Evolutionary conservation across 1,284 basidiomycete genomes (phyloP).

Genomic region (Leccinum griseonigrum): DNA sequence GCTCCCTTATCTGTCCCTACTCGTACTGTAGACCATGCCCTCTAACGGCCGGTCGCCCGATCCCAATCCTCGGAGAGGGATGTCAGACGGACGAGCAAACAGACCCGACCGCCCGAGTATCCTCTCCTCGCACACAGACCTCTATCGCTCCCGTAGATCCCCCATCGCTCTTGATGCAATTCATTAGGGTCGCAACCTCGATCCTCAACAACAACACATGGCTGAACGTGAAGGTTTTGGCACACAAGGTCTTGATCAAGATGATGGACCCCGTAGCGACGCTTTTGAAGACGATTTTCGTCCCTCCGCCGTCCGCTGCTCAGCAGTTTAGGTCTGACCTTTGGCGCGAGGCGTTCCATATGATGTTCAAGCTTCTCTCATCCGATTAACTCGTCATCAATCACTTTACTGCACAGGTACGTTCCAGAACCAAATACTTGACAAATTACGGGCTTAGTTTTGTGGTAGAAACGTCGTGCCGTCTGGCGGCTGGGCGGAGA

Average conservation of each 20-base stretch:
- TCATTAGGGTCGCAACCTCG: conserved; percentile 82
- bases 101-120: too few relatives aligned
- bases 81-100: too few relatives aligned
- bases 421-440: conserved; percentile 13
- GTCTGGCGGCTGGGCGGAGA: conserved; percentile 97
- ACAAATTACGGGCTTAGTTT: conserved; percentile 13
- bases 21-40: too few relatives aligned
- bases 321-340: conserved; percentile 73
- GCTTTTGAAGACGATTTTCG: conserved; percentile 78
- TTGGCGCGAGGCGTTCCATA: conserved; percentile 82
- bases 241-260: conserved; percentile 86
- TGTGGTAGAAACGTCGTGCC: conserved; percentile 79
- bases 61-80: too few relatives aligned
- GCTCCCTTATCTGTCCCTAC: too few relatives aligned
- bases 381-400: conserved; percentile 93
- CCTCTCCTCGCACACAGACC: too few relatives aligned
- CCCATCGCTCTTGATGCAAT: conserved; percentile 63
- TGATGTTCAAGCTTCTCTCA: conserved; percentile 82
- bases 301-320: conserved; percentile 66
- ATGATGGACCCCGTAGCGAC: conserved; percentile 82
- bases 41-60: too few relatives aligned
- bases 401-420: conserved; percentile 87
- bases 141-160: too few relatives aligned
- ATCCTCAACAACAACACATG: conserved; percentile 88
- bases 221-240: conserved; percentile 91